Percentiles rank a stretch among this genome's conserved stretches.
phyloP scores from a whole-genome alignment of 1,284 basidiomycete genomes.

The Ganoderma lingzhi region DNA sequence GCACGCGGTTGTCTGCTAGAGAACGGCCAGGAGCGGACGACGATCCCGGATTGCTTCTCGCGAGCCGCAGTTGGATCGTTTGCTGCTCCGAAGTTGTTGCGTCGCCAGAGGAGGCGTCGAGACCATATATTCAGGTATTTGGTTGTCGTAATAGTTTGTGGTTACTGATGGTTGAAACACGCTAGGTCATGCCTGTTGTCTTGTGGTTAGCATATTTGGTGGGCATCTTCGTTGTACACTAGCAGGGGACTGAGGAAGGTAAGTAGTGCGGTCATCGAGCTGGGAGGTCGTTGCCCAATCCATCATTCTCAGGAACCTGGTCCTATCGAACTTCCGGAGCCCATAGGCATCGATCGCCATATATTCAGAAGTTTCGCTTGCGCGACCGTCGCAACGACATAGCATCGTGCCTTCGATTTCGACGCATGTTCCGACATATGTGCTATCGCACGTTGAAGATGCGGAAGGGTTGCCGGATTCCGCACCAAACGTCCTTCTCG shows the following conservation, averaged over 20 bases:
- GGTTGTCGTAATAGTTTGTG: neutral
- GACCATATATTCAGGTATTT: neutral
- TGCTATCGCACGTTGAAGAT: neutral
- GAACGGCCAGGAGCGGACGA: neutral
- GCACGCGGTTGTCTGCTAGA: neutral
- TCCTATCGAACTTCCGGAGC: neutral
- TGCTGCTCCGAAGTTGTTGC: slow-evolving; percentile 3
- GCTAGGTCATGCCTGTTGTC: neutral
- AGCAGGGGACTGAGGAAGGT: neutral
- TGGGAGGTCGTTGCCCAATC: neutral
- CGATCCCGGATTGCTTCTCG: neutral
- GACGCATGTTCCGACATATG: slow-evolving; percentile 3
- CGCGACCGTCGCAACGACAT: neutral
- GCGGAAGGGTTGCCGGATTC: neutral
- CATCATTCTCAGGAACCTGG: neutral
- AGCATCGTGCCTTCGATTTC: slow-evolving; percentile 1
- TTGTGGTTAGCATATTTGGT: too few relatives aligned
- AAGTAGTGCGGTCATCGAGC: neutral
- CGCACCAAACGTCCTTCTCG: neutral
- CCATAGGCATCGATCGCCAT: neutral
- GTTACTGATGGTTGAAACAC: neutral
- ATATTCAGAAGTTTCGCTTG: neutral
- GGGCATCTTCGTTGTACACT: too few relatives aligned
- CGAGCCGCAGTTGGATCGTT: neutral
- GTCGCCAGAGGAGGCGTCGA: neutral